Conservation (phyloP, 169 alveolate genomes). For the Babesia sp. region DNA sequence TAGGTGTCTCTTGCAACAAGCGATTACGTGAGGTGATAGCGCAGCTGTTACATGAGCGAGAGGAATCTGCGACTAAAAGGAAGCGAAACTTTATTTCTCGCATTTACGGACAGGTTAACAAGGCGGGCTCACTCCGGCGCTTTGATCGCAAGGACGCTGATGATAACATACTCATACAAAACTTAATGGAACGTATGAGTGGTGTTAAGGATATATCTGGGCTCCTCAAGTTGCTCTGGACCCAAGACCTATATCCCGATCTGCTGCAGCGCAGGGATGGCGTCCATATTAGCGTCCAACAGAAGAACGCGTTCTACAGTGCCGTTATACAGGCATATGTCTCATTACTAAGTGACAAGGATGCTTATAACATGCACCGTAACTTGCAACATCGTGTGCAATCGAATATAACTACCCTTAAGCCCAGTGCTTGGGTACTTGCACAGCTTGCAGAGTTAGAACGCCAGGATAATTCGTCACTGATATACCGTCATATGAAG, state of each 20-base stretch:
- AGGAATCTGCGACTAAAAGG: not conserved
- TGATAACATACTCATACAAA: slow-evolving; percentile 30
- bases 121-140: slow-evolving; percentile 10
- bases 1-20: slow-evolving; percentile 61
- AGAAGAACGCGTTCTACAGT: slow-evolving; percentile 44
- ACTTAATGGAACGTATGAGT: slow-evolving; percentile 13
- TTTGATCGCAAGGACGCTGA: slow-evolving; percentile 9
- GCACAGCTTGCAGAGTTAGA: slow-evolving; percentile 20
- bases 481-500: not conserved
- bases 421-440: slow-evolving; percentile 21
- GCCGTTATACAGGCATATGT: slow-evolving; percentile 35
- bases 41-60: slow-evolving; percentile 18
- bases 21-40: slow-evolving; percentile 30
- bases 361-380: not conserved
- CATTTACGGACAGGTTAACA: slow-evolving; percentile 15
- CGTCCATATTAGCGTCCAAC: slow-evolving; percentile 33
- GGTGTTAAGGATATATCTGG: slow-evolving; percentile 12
- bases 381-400: not conserved
- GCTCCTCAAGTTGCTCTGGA: slow-evolving; percentile 42
- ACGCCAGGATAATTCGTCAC: slow-evolving; percentile 7
- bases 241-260: slow-evolving; percentile 45
- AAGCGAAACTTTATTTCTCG: slow-evolving; percentile 1
- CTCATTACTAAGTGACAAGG: slow-evolving; percentile 7
- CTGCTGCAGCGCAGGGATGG: slow-evolving; percentile 42
- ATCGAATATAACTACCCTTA: not conserved